Conservation (phyloP, 805 yeast genomes). For the Nematodospora valgi region DNA sequence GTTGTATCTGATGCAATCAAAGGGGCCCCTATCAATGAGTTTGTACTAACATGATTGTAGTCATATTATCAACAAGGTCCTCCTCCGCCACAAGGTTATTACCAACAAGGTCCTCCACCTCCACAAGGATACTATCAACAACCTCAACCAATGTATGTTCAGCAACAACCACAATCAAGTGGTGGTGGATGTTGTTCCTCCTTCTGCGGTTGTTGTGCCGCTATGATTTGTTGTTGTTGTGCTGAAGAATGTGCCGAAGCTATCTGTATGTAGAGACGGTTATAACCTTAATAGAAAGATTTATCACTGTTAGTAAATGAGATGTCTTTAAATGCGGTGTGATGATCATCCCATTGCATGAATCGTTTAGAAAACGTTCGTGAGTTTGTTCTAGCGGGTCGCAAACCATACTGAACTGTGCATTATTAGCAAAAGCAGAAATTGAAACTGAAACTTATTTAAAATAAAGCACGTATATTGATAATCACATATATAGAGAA, state of each 20-base stretch:
- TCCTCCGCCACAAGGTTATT: conserved; percentile 20
- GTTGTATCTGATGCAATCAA: background rate
- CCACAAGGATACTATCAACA: conserved; percentile 33
- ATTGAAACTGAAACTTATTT: no score
- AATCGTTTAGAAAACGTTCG: no score
- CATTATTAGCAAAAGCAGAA: no score
- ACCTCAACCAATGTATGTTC: conserved; percentile 43
- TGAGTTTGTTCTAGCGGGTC: no score
- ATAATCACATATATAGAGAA: no score
- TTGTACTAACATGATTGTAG: conserved; percentile 10
- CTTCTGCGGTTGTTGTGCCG: conserved; percentile 35
- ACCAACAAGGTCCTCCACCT: conserved; percentile 25
- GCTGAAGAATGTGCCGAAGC: conserved; percentile 19
- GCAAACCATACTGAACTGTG: no score
- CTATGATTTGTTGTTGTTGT: conserved; percentile 37
- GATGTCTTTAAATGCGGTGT: no score
- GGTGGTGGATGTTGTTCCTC: conserved; percentile 34
- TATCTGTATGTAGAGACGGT: conserved; percentile 5
- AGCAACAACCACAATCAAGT: conserved; percentile 29
- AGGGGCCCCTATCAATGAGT: background rate
- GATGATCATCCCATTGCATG: no score
- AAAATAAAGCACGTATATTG: no score
- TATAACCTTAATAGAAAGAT: no score
- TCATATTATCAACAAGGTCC: conserved; percentile 17
- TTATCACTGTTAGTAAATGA: no score